A percentile compares a stretch with the other conserved stretches of the same genome.
Evolutionary conservation across 176 grass and related monocot genomes (phyloP).

Genomic region (Stipa capillata): DNA sequence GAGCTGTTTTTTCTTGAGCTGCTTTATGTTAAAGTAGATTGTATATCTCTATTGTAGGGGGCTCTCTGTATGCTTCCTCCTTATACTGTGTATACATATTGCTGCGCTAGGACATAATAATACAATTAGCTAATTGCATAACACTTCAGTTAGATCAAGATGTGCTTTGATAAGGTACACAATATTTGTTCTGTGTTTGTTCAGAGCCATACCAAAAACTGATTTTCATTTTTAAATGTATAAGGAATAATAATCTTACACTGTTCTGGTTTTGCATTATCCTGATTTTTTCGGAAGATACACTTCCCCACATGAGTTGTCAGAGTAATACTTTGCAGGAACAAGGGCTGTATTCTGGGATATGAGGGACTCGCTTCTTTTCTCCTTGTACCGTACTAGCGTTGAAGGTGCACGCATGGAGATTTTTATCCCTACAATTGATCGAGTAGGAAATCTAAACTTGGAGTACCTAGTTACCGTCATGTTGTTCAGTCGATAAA

Average conservation of each 20-base stretch:
- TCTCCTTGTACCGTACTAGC: constrained; percentile 61
- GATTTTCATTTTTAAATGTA: background rate
- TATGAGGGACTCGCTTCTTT: constrained; percentile 69
- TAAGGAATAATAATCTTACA: background rate
- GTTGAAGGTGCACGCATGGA: constrained; percentile 63
- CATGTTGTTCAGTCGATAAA: background rate
- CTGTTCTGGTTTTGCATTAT: background rate
- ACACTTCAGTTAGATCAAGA: background rate
- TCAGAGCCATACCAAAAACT: background rate
- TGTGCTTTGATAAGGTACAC: too few relatives aligned
- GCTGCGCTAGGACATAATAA: background rate
- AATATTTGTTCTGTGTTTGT: background rate
- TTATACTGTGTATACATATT: background rate
- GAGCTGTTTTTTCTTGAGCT: constrained; percentile 9
- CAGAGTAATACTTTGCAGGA: constrained; percentile 43
- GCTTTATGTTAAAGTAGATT: background rate
- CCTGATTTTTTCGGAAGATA: background rate
- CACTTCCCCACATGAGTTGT: constrained; percentile 1
- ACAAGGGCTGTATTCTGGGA: constrained; percentile 75
- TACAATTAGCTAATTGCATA: background rate
- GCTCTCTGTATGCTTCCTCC: background rate
- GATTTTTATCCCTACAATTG: constrained; percentile 64
- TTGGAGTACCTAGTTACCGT: constrained; percentile 17
- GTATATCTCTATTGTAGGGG: background rate
- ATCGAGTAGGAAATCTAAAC: constrained; percentile 46